Conservation (phyloP, 1,284 basidiomycete species). For the Austroboletus novae-zelandiae region DNA sequence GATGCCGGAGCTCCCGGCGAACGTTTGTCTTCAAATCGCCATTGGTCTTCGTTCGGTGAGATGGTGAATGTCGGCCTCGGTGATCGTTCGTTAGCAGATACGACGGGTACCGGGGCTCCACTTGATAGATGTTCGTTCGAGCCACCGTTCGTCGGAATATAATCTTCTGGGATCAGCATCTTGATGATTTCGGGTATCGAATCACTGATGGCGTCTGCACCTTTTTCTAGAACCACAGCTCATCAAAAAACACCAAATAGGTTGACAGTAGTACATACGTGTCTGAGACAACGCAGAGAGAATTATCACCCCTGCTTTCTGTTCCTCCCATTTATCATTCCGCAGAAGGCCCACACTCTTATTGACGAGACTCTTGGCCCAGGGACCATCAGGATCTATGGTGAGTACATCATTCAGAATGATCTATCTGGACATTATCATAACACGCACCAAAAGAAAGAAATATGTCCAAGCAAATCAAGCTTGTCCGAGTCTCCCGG, state of each 20-base stretch:
- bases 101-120: too few relatives aligned
- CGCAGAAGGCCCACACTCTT: conserved; percentile 11
- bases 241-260: background rate
- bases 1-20: too few relatives aligned
- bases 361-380: conserved; percentile 14
- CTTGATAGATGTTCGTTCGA: background rate
- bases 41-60: background rate
- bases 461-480: conserved; percentile 26
- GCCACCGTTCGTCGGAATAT: background rate
- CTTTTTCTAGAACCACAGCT: conserved; percentile 14
- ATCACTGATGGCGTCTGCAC: conserved; percentile 8
- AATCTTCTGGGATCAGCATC: conserved; percentile 19
- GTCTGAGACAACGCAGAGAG: conserved; percentile 25
- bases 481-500: conserved; percentile 21
- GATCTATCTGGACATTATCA: background rate
- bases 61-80: background rate
- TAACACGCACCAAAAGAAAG: conserved; percentile 13
- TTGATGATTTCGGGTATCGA: conserved; percentile 12
- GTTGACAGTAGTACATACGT: background rate
- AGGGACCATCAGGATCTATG: conserved; percentile 6
- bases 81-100: too few relatives aligned
- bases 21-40: background rate
- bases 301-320: conserved; percentile 26
- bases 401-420: background rate
- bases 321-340: conserved; percentile 13